Conservation (phyloP, 140 eudicot genomes). For the Ambrosia hybrid region DNA sequence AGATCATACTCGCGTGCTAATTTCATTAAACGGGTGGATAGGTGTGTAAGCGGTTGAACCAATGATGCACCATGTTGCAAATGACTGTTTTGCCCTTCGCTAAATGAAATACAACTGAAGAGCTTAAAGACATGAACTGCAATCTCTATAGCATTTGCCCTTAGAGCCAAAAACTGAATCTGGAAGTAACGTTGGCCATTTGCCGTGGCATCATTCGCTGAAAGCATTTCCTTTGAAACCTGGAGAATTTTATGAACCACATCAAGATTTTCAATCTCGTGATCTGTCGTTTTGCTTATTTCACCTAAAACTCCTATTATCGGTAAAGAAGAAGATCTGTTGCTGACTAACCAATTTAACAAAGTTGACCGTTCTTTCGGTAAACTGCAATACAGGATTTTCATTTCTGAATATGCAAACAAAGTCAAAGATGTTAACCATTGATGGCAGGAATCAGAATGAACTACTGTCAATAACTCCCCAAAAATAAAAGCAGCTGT, state of each 20-base stretch:
- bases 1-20: conserved; percentile 65
- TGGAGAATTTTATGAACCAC: conserved; percentile 41
- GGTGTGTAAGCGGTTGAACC: conserved; percentile 32
- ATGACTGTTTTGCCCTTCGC: conserved; percentile 13
- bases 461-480: conserved; percentile 39
- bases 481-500: conserved; percentile 64
- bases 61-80: conserved; percentile 22
- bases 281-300: conserved; percentile 14
- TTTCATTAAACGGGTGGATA: conserved; percentile 49
- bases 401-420: conserved; percentile 56
- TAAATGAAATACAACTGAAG: conserved; percentile 24
- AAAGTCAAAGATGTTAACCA: conserved; percentile 72
- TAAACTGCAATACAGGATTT: conserved; percentile 34
- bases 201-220: conserved; percentile 21
- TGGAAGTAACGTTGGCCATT: conserved; percentile 49
- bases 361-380: conserved; percentile 32
- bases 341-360: conserved; percentile 31
- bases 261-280: conserved; percentile 39
- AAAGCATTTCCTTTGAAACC: conserved; percentile 50
- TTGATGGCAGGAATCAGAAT: conserved; percentile 44
- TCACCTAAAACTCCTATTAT: conserved; percentile 29
- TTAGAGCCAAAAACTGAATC: conserved; percentile 63
- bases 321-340: conserved; percentile 29
- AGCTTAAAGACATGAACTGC: conserved; percentile 50
- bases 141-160: conserved; percentile 46